Evolutionary conservation across 768 basidiomycete genomes (phyloP), one percentile per base, ranked within the genome.

Genomic region (Xerocomellus intermedius): DNA sequence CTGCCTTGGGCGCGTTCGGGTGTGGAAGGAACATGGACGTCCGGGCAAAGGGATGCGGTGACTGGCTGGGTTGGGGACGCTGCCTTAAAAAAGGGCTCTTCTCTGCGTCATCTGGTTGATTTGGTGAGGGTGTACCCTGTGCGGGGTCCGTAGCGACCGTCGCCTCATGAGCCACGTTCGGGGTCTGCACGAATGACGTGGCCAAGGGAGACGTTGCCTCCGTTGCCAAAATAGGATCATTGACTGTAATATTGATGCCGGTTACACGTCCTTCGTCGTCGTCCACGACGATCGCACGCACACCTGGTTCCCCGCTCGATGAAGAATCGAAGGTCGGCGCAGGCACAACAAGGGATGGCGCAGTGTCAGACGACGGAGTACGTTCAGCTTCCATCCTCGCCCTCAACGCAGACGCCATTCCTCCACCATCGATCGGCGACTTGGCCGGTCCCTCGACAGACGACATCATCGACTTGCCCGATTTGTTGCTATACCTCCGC

Each of bases 1-100:
- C 55, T 32, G 69, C 57, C 51, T 79, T 82, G 8, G 81, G 81
- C 5, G 81, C 82, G 64, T 79, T 79, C 1, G 81, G 81, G 59
- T 83, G 81, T 0, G 81, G 81, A 36, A 79, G 70, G 57, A 83
- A 83, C 21, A 81, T 59, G 47, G 77, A 78, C 19, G 73, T 69
- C 22, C 78, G 73, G 12, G 59, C 45, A 46, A 73, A 67, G 2
- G 68, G 64, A 36, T 69, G 68, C 3, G 64, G 52, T 7, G 57
- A 43, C 30, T 19, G 14, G 38, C 42, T 59, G 54, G 57, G 57
- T 47, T 45, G 56, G 30, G 60, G 68, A 8, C 66, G 74, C 41
- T 55, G 58, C 12, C 69, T 64, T 60, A 69, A 63, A 57, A 67
- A 67, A 59, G 59, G 21, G 22, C 51, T 51, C 56, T 59, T 53